Conservation (phyloP, 805 yeast species). For the Candida insectorum region DNA sequence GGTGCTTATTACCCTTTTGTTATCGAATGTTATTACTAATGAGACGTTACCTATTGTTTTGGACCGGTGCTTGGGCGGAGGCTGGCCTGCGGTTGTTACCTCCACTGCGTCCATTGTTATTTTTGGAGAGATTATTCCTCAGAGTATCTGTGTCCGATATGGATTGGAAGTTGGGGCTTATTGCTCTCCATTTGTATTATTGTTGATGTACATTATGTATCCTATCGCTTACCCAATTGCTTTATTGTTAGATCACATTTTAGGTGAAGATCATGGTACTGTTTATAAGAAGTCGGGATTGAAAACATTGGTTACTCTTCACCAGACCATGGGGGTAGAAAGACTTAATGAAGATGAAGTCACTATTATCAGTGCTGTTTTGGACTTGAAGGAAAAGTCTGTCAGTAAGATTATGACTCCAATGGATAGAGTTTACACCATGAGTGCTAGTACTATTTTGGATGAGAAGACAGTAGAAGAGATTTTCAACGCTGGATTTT, state of each 20-base stretch:
- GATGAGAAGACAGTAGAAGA: constrained; percentile 85
- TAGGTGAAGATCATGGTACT: constrained; percentile 97
- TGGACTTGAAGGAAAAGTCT: constrained; percentile 88
- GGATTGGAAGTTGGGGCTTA: constrained; percentile 89
- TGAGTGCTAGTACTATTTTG: constrained; percentile 76
- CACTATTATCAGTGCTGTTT: constrained; percentile 88
- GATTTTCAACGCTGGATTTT: constrained; percentile 90
- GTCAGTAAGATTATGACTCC: constrained; percentile 93
- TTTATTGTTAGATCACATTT: constrained; percentile 66
- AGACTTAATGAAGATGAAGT: constrained; percentile 92
- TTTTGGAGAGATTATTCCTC: constrained; percentile 96
- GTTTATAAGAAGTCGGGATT: constrained; percentile 89
- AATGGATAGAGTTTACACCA: constrained; percentile 80
- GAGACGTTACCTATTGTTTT: constrained; percentile 92
- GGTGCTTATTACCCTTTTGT: constrained; percentile 84
- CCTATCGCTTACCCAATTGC: constrained; percentile 94
- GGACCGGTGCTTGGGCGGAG: constrained; percentile 92
- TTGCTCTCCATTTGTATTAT: constrained; percentile 82
- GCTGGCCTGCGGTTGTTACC: constrained; percentile 92
- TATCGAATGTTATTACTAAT: constrained; percentile 88
- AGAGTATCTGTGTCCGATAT: constrained; percentile 85
- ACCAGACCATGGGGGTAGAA: constrained; percentile 93
- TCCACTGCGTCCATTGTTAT: constrained; percentile 92
- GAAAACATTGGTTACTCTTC: constrained; percentile 89
- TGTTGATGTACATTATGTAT: constrained; percentile 83